phyloP scores from a whole-genome alignment of 805 yeast genomes.

The Saturnispora bothae region DNA sequence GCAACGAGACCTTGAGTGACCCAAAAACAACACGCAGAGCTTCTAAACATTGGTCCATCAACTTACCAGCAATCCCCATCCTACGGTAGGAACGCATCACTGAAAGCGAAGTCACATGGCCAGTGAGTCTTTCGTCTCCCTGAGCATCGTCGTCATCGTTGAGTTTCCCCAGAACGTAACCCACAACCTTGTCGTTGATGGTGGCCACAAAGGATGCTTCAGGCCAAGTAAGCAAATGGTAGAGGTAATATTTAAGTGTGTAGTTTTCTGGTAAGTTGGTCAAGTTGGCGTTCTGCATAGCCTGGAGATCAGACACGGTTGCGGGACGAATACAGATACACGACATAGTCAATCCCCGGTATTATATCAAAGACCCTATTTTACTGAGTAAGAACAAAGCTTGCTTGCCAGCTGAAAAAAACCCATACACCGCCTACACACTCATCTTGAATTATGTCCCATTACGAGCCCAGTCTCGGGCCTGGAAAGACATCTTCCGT shows the following conservation, averaged over 20 bases:
- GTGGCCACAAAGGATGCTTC: constrained; percentile 95
- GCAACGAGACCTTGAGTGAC: constrained; percentile 79
- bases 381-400: no score
- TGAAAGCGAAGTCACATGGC: constrained; percentile 87
- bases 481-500: neutral
- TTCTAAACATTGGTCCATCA: constrained; percentile 72
- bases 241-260: constrained; percentile 82
- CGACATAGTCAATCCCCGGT: neutral
- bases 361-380: neutral
- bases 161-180: constrained; percentile 93
- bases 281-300: constrained; percentile 91
- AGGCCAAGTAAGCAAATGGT: constrained; percentile 94
- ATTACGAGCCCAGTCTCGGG: constrained; percentile 3
- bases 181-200: constrained; percentile 81
- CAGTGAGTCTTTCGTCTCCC: constrained; percentile 59
- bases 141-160: constrained; percentile 66
- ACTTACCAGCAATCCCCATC: constrained; percentile 86
- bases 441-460: neutral
- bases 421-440: neutral
- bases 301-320: constrained; percentile 74
- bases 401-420: neutral
- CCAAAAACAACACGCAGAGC: constrained; percentile 73
- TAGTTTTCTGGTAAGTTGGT: constrained; percentile 93
- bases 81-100: constrained; percentile 94
- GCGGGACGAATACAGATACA: constrained; percentile 82